phyloP scores from a whole-genome alignment of 1,284 basidiomycete genomes.

The Malassezia vespertilionis region DNA sequence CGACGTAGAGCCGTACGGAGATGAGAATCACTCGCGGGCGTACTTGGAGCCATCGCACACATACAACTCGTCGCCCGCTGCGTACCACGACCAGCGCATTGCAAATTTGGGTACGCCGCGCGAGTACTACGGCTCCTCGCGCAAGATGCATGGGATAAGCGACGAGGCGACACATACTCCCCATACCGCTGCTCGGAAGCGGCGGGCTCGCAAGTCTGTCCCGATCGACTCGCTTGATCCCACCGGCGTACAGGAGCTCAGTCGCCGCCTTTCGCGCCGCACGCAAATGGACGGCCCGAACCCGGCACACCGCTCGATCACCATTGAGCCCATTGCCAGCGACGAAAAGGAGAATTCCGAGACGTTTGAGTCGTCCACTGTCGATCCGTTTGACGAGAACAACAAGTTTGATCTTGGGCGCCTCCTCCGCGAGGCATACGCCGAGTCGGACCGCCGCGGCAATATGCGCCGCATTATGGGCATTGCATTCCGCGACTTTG shows the following conservation, averaged over 20 bases:
- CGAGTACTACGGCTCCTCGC: neutral
- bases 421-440: constrained; percentile 38
- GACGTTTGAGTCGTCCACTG: neutral
- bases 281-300: no score
- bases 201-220: constrained; percentile 4
- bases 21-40: no score
- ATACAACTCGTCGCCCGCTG: neutral
- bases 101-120: constrained; percentile 4
- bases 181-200: neutral
- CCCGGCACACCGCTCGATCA: neutral
- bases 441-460: constrained; percentile 29
- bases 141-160: neutral
- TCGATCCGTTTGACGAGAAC: constrained; percentile 33
- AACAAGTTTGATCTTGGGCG: constrained; percentile 46
- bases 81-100: neutral
- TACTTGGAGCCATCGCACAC: no score
- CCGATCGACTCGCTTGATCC: constrained; percentile 11
- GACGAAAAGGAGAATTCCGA: neutral
- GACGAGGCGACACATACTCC: neutral
- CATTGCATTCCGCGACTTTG: constrained; percentile 26
- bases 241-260: constrained; percentile 7
- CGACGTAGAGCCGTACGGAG: no score
- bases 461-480: constrained; percentile 30
- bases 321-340: neutral
- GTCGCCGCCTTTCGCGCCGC: neutral